These are phyloP conservation scores for Leishmania gerbilli DNA, from an alignment of 208 protist species.

Conservation along the genomic window DNA sequence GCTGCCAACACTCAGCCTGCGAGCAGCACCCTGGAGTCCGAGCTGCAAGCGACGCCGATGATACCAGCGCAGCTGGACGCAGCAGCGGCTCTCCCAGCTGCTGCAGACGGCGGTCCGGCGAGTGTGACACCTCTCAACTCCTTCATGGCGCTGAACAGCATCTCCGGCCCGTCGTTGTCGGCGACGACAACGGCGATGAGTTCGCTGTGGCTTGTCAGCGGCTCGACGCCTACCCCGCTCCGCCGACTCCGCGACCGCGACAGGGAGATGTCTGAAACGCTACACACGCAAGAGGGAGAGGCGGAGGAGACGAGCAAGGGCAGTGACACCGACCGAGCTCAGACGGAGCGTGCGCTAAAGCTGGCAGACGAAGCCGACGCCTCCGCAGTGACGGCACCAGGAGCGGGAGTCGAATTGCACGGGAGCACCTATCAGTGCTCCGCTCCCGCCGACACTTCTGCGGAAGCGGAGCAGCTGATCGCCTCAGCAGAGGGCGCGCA, in stretches of 20 bases:
- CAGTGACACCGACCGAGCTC: neutral
- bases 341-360: neutral
- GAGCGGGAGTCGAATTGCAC: neutral
- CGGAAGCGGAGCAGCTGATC: too few species aligned
- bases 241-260: slow-evolving; percentile 26
- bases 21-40: neutral
- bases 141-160: neutral
- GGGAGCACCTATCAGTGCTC: neutral
- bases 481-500: neutral
- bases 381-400: neutral
- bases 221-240: slow-evolving; percentile 51
- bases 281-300: neutral
- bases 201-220: slow-evolving; percentile 59
- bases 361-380: neutral
- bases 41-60: neutral
- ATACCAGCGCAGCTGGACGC: slow-evolving; percentile 4
- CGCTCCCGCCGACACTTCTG: neutral
- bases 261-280: neutral
- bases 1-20: neutral
- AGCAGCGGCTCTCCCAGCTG: neutral
- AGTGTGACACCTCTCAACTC: slow-evolving; percentile 12
- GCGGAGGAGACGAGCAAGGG: neutral
- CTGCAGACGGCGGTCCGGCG: neutral
- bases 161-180: slow-evolving; percentile 7
- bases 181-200: slow-evolving; percentile 8